Conservation (phyloP, 306 rosid genomes). For the Quercus engelmannii region DNA sequence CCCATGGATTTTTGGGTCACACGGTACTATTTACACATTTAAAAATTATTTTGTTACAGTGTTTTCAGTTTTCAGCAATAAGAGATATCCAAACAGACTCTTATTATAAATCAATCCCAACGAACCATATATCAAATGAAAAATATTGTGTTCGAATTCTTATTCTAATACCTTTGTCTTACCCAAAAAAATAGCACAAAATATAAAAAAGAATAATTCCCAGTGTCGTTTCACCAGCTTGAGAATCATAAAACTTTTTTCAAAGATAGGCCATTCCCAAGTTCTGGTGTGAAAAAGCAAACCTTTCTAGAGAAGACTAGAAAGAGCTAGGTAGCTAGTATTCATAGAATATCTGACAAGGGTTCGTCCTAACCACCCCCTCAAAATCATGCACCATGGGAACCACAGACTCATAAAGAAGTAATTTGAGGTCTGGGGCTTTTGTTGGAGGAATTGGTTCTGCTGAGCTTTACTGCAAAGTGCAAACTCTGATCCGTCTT, state of each 20-base stretch:
- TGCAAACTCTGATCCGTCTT: neutral
- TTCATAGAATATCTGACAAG: slow-evolving; percentile 1
- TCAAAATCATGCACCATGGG: neutral
- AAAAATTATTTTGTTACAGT: too few species aligned
- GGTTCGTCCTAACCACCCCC: neutral
- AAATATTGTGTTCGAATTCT: too few species aligned
- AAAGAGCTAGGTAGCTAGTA: neutral
- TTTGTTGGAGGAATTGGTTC: slow-evolving; percentile 1
- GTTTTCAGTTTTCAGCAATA: too few species aligned
- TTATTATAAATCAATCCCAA: too few species aligned
- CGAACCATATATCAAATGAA: too few species aligned
- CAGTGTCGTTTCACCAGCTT: neutral
- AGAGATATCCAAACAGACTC: fast-evolving
- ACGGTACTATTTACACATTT: too few species aligned
- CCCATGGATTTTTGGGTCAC: too few species aligned
- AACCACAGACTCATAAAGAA: slow-evolving; percentile 1
- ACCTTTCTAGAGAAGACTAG: neutral
- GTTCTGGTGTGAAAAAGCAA: neutral
- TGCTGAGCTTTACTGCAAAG: neutral
- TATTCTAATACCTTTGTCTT: neutral
- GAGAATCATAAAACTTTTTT: neutral
- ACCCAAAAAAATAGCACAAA: neutral
- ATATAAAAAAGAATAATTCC: neutral
- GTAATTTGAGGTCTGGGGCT: neutral
- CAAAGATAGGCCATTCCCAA: neutral